Conservation (phyloP, 192 early-diverging fungal genomes). For the Gaertneriomyces sp. region DNA sequence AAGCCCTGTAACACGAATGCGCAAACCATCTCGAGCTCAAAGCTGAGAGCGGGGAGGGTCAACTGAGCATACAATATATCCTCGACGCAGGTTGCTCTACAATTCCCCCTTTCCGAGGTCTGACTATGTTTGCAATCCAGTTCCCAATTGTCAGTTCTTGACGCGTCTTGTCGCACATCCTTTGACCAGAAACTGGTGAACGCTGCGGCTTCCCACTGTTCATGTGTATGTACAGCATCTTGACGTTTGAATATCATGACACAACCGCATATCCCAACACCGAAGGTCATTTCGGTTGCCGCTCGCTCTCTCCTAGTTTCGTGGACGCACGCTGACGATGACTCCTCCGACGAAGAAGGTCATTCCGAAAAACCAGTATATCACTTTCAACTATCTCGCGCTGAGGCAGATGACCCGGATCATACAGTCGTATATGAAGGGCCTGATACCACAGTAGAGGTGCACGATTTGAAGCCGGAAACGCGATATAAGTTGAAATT, state of each 20-base stretch:
- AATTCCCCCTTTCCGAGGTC: too few species aligned
- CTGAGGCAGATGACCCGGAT: slow-evolving; percentile 37
- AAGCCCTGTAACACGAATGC: too few species aligned
- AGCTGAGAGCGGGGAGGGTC: too few species aligned
- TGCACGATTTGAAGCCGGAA: slow-evolving; percentile 41
- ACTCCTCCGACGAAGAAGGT: not conserved
- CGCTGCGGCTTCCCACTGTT: too few species aligned
- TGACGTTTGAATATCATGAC: not conserved
- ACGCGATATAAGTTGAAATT: slow-evolving; percentile 45
- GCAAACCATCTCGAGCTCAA: too few species aligned
- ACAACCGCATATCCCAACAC: slow-evolving; percentile 8
- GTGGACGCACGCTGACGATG: slow-evolving; percentile 6
- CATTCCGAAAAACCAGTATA: not conserved
- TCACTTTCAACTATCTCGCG: slow-evolving; percentile 32
- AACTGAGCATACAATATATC: too few species aligned
- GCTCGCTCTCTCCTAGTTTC: slow-evolving; percentile 11
- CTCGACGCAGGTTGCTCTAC: too few species aligned
- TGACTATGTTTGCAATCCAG: too few species aligned
- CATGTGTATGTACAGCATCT: too few species aligned
- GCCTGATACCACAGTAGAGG: slow-evolving; percentile 19
- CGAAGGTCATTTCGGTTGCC: slow-evolving; percentile 5
- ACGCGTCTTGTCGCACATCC: too few species aligned
- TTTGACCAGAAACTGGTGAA: too few species aligned
- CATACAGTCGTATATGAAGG: slow-evolving; percentile 44
- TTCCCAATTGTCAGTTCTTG: too few species aligned